Evolutionary conservation across 169 alveolate genomes (phyloP).

Genomic region (Eimeria acervulina): DNA sequence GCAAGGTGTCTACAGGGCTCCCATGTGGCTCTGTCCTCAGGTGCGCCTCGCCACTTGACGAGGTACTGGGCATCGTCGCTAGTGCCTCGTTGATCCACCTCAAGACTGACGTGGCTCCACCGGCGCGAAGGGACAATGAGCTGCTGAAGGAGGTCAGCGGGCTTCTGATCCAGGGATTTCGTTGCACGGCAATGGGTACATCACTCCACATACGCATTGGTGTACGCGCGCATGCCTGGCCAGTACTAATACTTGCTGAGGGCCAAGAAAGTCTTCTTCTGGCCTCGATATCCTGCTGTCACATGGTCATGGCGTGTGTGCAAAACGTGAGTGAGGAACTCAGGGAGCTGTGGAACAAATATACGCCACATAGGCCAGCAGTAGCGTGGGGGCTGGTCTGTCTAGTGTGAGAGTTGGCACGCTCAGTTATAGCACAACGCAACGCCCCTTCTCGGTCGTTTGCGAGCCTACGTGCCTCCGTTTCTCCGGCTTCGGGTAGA

Average conservation of each 20-base stretch:
- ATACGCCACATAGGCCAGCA: not conserved
- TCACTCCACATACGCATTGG: not conserved
- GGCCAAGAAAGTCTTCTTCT: not conserved
- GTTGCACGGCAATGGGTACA: not conserved
- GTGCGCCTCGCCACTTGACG: too few relatives aligned
- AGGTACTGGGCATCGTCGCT: too few relatives aligned
- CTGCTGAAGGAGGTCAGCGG: not conserved
- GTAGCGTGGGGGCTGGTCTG: not conserved
- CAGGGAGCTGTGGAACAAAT: not conserved
- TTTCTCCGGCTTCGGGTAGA: not conserved
- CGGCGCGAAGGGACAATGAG: not conserved
- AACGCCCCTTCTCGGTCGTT: not conserved
- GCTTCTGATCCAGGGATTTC: not conserved
- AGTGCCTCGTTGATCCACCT: too few relatives aligned
- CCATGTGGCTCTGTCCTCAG: too few relatives aligned
- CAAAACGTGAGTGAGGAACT: not conserved
- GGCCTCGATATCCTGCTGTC: conserved; percentile 5
- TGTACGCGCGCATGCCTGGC: too few relatives aligned
- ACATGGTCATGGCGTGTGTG: not conserved
- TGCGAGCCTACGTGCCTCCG: not conserved
- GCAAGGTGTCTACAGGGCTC: too few relatives aligned
- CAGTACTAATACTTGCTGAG: not conserved
- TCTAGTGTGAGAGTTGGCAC: not conserved
- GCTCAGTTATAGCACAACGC: not conserved
- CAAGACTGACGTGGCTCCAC: not conserved